These are phyloP conservation scores for Sporothrix euskadiensis DNA, from an alignment of 2,329 filamentous ascomycete species.

Conservation along the genomic window DNA sequence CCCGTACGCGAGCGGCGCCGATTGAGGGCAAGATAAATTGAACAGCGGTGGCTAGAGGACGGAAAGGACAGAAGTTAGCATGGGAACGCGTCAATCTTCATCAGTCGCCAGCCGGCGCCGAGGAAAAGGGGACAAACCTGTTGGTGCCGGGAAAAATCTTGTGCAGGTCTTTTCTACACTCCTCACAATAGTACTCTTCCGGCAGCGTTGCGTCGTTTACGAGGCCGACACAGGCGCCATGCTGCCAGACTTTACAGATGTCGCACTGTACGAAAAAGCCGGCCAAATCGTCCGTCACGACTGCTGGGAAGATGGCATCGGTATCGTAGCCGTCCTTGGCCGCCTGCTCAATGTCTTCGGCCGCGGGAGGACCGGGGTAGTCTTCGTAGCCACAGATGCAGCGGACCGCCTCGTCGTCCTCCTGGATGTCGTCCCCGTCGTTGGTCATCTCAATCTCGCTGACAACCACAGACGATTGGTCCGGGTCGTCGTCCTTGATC, in stretches of 20 bases:
- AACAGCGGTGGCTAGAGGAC: conserved; percentile 60
- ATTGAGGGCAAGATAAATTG: conserved; percentile 63
- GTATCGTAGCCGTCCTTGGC: conserved; percentile 59
- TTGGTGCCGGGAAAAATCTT: conserved; percentile 76
- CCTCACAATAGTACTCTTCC: conserved; percentile 97
- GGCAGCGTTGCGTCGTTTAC: conserved; percentile 91
- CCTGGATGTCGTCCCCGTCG: conserved; percentile 70
- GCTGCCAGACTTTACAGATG: conserved; percentile 97
- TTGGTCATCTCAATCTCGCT: conserved; percentile 57
- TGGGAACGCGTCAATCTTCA: background rate
- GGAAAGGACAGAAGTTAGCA: conserved; percentile 42
- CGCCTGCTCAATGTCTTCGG: conserved; percentile 54
- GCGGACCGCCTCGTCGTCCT: conserved; percentile 90
- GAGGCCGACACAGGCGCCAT: conserved; percentile 95
- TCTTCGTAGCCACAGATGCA: conserved; percentile 95
- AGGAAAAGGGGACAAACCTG: conserved; percentile 64
- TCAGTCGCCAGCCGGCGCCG: background rate
- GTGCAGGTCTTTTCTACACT: conserved; percentile 89
- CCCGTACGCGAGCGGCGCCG: conserved; percentile 61
- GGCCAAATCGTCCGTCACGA: conserved; percentile 79
- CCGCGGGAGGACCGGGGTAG: conserved; percentile 78
- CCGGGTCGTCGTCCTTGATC: conserved; percentile 54
- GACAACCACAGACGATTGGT: conserved; percentile 44
- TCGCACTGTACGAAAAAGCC: conserved; percentile 98
- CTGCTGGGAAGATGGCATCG: conserved; percentile 59